Base-by-base conservation (phyloP, 805 yeast species). In the Candida khao-thaluensis region DNA sequence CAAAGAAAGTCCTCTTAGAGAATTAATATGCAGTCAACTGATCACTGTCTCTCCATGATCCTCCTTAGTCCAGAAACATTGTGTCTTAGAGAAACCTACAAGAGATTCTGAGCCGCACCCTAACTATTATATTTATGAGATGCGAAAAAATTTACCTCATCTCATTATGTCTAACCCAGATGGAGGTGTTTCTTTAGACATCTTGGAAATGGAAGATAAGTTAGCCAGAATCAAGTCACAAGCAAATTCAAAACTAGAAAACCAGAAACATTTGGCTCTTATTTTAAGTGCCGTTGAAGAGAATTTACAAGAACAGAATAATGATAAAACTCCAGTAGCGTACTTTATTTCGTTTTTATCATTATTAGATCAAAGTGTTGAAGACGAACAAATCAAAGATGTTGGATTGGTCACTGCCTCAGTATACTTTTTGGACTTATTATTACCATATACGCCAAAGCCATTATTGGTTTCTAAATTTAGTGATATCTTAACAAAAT, bases 251-350 rank as follows among this genome's bases (percentile, higher is more conserved):
- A 88, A 87, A 57, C 66, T 90, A 36, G 88, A 83, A 17, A 86
- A 89, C 60, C 97, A 89, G 64, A 85, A 83, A 54, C 88, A 84
- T 56, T 70, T 86, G 47, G 95, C 96, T 7, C 64, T 87, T 18
- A 81, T 91, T 41, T 71, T 93, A 35, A 75, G 83, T 16, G 95
- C 97, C 3, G 90, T 93, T 35, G 99, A 93, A 58, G 96, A 87
- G 51, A 86, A 86, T 50, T 74, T 93, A 30, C 71, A 74, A 30
- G 88, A 81, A 47, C 85, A 82, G 50, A 70, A 72, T 30, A 77
- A 77, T 36, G 72, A 73, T 33, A 71, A 68, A 42, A 71, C 85
- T 11, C 81, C 96, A 18, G 82, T 86, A 18, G 82, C 95, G 0
- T 93, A 93, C 60, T 81, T 89, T 52, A 81, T 90, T 12, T 85